phyloP scores from a whole-genome alignment of 768 basidiomycete species.

The Rhodosporidiobolus sp. region DNA sequence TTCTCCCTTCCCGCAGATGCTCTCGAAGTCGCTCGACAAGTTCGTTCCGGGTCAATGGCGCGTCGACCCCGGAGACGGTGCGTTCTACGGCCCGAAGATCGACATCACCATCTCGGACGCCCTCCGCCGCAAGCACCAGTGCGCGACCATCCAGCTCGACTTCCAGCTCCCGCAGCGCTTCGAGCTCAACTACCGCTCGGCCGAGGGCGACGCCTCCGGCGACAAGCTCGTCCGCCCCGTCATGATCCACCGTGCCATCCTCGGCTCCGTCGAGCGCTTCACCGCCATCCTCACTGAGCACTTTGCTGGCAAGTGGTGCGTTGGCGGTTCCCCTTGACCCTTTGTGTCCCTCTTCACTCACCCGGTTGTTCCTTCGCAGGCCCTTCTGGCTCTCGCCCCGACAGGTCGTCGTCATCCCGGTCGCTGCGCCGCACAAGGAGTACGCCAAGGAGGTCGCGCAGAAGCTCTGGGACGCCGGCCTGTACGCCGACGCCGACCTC shows the following conservation, averaged over 20 bases:
- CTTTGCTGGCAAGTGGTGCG: conserved; percentile 93
- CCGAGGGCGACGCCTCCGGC: conserved; percentile 57
- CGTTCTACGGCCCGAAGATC: conserved; percentile 99
- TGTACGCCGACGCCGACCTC: conserved; percentile 90
- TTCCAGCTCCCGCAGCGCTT: conserved; percentile 97
- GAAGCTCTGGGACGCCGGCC: conserved; percentile 63
- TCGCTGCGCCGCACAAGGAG: conserved; percentile 76
- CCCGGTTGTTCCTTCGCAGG: conserved; percentile 53
- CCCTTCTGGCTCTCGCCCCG: conserved; percentile 99
- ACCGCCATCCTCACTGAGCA: conserved; percentile 97
- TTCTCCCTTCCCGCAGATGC: conserved; percentile 60
- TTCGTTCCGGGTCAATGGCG: conserved; percentile 85
- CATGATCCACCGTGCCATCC: conserved; percentile 95
- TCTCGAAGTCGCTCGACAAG: conserved; percentile 75
- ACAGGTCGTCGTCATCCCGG: conserved; percentile 90
- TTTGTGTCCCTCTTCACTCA: not conserved
- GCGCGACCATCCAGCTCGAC: conserved; percentile 97
- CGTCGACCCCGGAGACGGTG: conserved; percentile 91
- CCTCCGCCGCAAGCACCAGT: conserved; percentile 88
- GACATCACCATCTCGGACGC: conserved; percentile 96
- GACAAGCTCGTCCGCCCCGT: conserved; percentile 67
- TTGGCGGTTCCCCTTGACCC: conserved; percentile 23
- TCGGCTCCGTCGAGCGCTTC: conserved; percentile 91
- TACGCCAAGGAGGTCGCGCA: conserved; percentile 80
- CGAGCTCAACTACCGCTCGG: conserved; percentile 79